phyloP scores from a whole-genome alignment of 2,329 filamentous ascomycete genomes.

The Colletotrichum falcatum region DNA sequence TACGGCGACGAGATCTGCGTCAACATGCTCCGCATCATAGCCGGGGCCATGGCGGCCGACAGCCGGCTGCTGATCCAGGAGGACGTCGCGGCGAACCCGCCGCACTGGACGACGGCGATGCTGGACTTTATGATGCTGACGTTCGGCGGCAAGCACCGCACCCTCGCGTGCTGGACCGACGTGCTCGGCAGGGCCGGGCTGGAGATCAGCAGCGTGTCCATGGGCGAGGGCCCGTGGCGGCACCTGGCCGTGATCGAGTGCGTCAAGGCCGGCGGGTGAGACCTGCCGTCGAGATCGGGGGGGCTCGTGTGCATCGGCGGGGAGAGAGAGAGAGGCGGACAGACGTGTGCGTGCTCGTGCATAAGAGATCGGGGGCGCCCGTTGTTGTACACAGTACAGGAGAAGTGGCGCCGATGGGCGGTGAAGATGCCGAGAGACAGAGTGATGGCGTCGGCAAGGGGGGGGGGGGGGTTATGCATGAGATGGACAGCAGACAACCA shows the following conservation, averaged over 20 bases:
- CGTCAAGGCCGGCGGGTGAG: slow-evolving; percentile 22
- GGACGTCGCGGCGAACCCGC: slow-evolving; percentile 47
- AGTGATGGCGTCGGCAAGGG: too few species aligned
- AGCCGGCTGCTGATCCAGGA: slow-evolving; percentile 52
- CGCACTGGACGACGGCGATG: slow-evolving; percentile 43
- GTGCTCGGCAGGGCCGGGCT: slow-evolving; percentile 46
- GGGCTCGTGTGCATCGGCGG: background rate
- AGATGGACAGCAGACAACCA: slow-evolving; percentile 8
- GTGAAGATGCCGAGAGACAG: background rate
- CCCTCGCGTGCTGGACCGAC: slow-evolving; percentile 44
- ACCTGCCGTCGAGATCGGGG: background rate
- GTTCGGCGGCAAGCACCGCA: slow-evolving; percentile 51
- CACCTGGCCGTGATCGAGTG: slow-evolving; percentile 44
- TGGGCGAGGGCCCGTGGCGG: slow-evolving; percentile 36
- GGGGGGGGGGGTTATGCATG: background rate
- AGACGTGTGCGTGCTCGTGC: background rate
- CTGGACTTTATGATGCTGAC: slow-evolving; percentile 50
- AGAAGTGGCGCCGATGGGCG: background rate
- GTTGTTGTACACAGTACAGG: background rate
- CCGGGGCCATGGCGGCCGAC: slow-evolving; percentile 48
- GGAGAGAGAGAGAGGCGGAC: background rate
- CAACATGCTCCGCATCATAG: slow-evolving; percentile 48
- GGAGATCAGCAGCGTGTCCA: slow-evolving; percentile 44
- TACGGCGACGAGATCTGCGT: slow-evolving; percentile 50
- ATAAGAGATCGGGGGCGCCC: background rate